phyloP scores from a whole-genome alignment of 345 rosid species.

The Odontarrhena argentea region DNA sequence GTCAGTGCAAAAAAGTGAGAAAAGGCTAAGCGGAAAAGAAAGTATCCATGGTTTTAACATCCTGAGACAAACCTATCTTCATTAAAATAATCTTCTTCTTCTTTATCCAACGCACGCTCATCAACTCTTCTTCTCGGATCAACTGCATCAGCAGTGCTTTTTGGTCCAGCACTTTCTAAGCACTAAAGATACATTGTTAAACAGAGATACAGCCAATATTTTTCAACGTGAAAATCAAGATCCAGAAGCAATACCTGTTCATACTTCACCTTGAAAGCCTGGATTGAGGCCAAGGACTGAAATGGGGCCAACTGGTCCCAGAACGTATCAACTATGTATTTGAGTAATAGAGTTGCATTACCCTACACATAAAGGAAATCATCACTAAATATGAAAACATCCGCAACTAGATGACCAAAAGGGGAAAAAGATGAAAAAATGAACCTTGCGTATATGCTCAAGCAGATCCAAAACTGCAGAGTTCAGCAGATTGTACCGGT shows the following conservation, averaged over 20 bases:
- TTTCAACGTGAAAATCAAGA: background rate
- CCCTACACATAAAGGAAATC: constrained; percentile 55
- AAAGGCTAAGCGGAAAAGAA: constrained; percentile 5
- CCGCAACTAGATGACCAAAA: constrained; percentile 21
- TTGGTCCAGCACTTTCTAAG: constrained; percentile 68
- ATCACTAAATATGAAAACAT: constrained; percentile 9
- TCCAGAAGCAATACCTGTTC: constrained; percentile 71
- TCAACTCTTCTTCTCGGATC: constrained; percentile 74
- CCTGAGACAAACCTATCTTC: constrained; percentile 67
- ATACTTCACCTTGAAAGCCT: constrained; percentile 77
- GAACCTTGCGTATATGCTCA: constrained; percentile 91
- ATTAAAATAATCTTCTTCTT: constrained; percentile 98
- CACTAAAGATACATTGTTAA: constrained; percentile 54
- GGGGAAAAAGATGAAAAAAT: constrained; percentile 25
- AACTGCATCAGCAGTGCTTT: constrained; percentile 49
- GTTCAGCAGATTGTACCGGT: constrained; percentile 87
- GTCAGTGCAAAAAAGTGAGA: constrained; percentile 37
- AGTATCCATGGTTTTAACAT: constrained; percentile 8
- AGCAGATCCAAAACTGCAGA: constrained; percentile 91
- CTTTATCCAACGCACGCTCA: constrained; percentile 93
- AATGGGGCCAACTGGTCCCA: constrained; percentile 80
- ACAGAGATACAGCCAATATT: background rate
- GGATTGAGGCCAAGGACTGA: constrained; percentile 71
- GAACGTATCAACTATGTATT: constrained; percentile 76
- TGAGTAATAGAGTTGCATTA: constrained; percentile 73